Evolutionary conservation across 306 rosid species (phyloP).

Genomic region (Mimosa bimucronata): DNA sequence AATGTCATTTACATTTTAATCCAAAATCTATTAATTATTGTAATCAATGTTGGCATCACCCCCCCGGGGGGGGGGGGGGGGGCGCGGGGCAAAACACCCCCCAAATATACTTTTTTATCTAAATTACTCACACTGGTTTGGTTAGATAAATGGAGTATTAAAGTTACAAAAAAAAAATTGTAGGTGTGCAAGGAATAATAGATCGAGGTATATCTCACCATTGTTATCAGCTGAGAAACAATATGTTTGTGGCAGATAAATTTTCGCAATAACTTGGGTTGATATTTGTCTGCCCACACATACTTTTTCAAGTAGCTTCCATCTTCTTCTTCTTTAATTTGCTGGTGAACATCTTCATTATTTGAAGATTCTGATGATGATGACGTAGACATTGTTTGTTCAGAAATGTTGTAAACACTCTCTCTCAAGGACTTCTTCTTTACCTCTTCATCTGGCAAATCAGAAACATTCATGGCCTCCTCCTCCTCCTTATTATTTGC

Average conservation of each 20-base stretch:
- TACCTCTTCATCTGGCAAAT: neutral
- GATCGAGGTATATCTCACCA: slow-evolving; percentile 43
- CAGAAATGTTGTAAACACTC: neutral
- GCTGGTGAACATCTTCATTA: neutral
- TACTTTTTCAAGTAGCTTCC: slow-evolving; percentile 33
- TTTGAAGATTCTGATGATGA: neutral
- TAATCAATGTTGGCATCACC: too few relatives aligned
- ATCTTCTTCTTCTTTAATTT: neutral
- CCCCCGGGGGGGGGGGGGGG: too few relatives aligned
- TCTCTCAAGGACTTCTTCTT: slow-evolving; percentile 38
- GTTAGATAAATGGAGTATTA: neutral
- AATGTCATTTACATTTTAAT: neutral
- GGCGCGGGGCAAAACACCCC: too few relatives aligned
- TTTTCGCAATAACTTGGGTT: slow-evolving; percentile 57
- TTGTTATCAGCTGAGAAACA: slow-evolving; percentile 52
- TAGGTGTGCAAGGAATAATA: neutral
- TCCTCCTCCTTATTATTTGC: slow-evolving; percentile 10
- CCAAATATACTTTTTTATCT: too few relatives aligned
- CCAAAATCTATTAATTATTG: neutral
- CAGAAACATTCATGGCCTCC: neutral
- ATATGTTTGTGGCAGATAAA: slow-evolving; percentile 71
- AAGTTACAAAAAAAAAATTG: too few relatives aligned
- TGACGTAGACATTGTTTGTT: neutral
- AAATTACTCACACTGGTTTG: neutral
- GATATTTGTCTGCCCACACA: slow-evolving; percentile 68